Base-by-base conservation (phyloP, 2,329 filamentous ascomycete genomes). In the Penicillium occitanis region DNA sequence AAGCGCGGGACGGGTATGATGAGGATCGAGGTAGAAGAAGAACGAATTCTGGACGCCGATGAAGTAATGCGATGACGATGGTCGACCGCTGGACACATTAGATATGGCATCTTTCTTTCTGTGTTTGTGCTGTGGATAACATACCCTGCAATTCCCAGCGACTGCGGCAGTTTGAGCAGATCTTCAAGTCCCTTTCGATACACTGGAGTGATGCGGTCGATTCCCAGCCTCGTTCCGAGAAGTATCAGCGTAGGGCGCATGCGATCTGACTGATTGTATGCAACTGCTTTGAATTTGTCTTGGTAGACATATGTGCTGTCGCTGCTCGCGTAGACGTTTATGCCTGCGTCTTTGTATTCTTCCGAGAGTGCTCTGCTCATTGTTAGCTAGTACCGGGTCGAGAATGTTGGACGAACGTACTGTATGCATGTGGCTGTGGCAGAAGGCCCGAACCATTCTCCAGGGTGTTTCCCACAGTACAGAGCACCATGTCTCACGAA, bases 381-480 rank as follows among this genome's bases (percentile, higher is more conserved):
- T 25, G 25, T 60, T 25, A 58, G 33, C 55, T 42, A 25, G 7
- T n/a, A 6, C 8, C 46, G 19, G 17, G 14, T 30, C 6, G 61
- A 61, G 42, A 30, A 33, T 63, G 35, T 11, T 19, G 48, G 25
- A 25, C 7, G 3, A 55, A 79, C 90, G 77, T 81, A 96, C 93
- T 95, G 90, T 70, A 99, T 97, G 77, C 95, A 98, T 65, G 90
- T 88, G 57, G 95, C 93, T 10, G 95, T 96, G 6, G 95, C 95
- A 19, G 93, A 97, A n/a, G 95, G 95, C 0, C 95, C 95, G 79
- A 99, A 99, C 95, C 95, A 99, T 79, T 98, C 92, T 44, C 95
- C 95, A 0, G 95, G 95, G 73, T 96, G 91, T 78, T 97, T 98
- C 3, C 92, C 93, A 77, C 95, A 99, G 2, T 90, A 90, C 42